These are phyloP conservation scores for Saraca asoca DNA, from an alignment of 331 rosid genomes.

Conservation along the genomic window DNA sequence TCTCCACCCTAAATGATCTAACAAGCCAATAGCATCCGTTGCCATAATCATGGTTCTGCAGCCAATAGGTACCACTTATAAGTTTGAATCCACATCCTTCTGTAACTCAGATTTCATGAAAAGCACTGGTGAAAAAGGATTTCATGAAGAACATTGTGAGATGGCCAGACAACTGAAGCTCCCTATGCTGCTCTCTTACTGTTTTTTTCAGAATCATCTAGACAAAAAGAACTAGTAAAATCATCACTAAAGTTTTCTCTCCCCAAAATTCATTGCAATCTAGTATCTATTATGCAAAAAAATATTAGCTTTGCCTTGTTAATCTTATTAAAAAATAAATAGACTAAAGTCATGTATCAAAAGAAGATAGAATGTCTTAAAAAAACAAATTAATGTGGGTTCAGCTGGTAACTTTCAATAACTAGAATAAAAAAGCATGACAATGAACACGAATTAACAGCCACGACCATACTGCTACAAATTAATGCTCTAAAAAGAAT, in stretches of 20 bases:
- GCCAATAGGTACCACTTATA: slow-evolving; percentile 27
- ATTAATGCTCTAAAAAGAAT: no score
- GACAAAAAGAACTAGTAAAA: no score
- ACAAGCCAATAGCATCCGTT: slow-evolving; percentile 78
- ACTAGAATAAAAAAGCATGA: no score
- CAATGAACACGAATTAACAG: no score
- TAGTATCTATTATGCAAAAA: background rate
- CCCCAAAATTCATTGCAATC: background rate
- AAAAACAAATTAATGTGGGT: no score
- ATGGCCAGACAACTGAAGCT: background rate
- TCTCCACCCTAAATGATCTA: slow-evolving; percentile 91
- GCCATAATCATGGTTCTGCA: slow-evolving; percentile 92
- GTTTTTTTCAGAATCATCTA: background rate
- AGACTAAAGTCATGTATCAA: no score
- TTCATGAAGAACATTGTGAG: background rate
- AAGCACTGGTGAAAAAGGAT: no score
- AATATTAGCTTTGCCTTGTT: background rate
- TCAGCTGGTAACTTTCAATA: no score
- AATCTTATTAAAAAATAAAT: background rate
- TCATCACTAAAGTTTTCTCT: background rate
- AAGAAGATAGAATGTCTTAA: no score
- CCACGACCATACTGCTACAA: no score
- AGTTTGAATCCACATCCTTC: slow-evolving; percentile 18
- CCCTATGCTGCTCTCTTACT: background rate
- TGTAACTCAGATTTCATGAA: background rate